Conservation (phyloP, 202 grass and related monocot genomes). For the Hordeum pubiflorum region DNA sequence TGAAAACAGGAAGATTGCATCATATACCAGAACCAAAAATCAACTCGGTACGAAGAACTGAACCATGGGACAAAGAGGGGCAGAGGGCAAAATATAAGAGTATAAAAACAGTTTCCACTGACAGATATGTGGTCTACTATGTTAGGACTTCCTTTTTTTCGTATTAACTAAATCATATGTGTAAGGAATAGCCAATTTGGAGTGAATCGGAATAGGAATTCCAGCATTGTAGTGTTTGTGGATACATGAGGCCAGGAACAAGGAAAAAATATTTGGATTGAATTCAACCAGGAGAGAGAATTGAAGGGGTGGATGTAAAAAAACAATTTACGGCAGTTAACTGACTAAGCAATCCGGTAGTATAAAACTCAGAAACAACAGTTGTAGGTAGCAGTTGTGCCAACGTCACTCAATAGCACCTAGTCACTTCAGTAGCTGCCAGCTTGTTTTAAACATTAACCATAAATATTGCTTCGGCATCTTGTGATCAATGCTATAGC, state of each 20-base stretch:
- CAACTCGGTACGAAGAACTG: not conserved
- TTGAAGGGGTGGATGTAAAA: not conserved
- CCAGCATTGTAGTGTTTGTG: not conserved
- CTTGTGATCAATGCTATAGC: not conserved
- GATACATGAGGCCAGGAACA: not conserved
- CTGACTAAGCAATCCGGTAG: not conserved
- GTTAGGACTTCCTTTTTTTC: not conserved
- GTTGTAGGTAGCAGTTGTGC: not conserved
- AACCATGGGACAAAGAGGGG: not conserved
- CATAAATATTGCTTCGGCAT: not conserved
- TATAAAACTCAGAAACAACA: not conserved
- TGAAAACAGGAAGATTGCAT: slow-evolving; percentile 29
- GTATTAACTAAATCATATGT: not conserved
- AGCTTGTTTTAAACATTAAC: not conserved
- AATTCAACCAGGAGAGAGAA: not conserved
- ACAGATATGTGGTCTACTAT: not conserved
- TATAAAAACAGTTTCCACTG: not conserved
- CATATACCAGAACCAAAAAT: slow-evolving; percentile 20
- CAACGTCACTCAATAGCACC: not conserved
- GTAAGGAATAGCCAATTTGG: not conserved
- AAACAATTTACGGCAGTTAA: not conserved
- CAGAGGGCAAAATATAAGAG: not conserved
- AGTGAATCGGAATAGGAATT: not conserved
- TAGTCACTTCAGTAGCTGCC: not conserved
- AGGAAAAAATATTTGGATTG: not conserved